Evolutionary conservation across 345 rosid genomes (phyloP), one percentile per base, ranked within the genome.

Genomic region (Gossypium sturtianum): DNA sequence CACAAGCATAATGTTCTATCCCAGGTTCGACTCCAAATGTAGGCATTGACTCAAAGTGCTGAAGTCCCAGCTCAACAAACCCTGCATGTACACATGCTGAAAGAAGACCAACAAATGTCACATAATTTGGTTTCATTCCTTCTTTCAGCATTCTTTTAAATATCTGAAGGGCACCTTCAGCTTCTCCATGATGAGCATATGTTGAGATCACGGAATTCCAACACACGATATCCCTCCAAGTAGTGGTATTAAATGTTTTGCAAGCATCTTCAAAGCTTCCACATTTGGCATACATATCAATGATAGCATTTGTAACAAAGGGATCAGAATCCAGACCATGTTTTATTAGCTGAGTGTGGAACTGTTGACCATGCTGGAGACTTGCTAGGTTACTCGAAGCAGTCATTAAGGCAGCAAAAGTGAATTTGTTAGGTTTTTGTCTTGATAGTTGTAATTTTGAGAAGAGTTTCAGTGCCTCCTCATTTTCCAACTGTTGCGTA

Each of bases 261-360:
- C 75, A 25, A 52, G 98, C 91, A 63, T 85, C 89, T 77, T 75
- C 80, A 4, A 89, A 82, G 75, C 87, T 85, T 78, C 97, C 97
- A 74, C 97, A 87, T 82, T 93, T 93, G 57, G 91, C 86, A 56
- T 90, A 90, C 98, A 89, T 93, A 73, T 89, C 90, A 61, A 93
- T 53, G 48, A 89, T 81, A 41, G 97, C 83, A 78, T 88, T 90
- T 57, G 85, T 75, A 6, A 88, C 80, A 58, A 87, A 83, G 2
- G 90, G 83, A 71, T 93, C 88, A 73, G 76, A 73, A 74, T 74
- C 80, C 66, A 88, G 67, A 67, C 92, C 84, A 22, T 52, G 74
- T 77, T 86, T 85, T 71, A 86, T 70, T 38, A 88, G 57, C 75
- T 87, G 89, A 63, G 81, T 66, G 73, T 90, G 98, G 73, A 93